Evolutionary conservation across 129 eudicot genomes (phyloP), one percentile per base, ranked within the genome.

Genomic region (Chrysanthemum lavandulifolium): DNA sequence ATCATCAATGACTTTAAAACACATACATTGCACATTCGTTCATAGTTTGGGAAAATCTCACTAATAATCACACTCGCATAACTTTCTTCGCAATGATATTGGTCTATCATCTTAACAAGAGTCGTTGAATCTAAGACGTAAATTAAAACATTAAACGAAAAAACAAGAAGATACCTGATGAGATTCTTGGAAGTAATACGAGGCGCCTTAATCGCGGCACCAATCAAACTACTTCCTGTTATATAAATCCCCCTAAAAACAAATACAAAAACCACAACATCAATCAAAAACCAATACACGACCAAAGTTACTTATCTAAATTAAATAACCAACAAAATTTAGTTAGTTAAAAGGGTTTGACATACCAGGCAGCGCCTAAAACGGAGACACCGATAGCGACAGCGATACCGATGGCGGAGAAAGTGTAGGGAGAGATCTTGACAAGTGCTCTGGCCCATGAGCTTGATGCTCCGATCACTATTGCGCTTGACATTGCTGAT

Each of bases 191-290:
- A 89, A 15, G 97, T 92, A 10, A 92, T 92, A 13, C 97, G 93
- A 7, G 97, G 97, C 47, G 97, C 97, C 82, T 92, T 92, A 67
- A 92, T 85, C 2, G 98, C 96, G 4, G 96, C 96, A 79, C 98
- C 98, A 70, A 92, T 92, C 74, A 92, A 83, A 83, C 98, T 92
- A 80, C 96, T 92, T 23, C 98, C 98, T 4, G 98, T 92, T 16
- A 89, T 92, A 61, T 84, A 90, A 36, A 90, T 87, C 9, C 96
- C 96, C 96, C 96, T 89, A 65, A 33, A 4, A 60, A 5, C 16
- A 50, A 63, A 54, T 1, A 19, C 14, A 51, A 67, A 40, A 29
- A 29, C 31, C 31, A 29, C 4, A 29, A 29, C 31, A 31, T 31
- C 6, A 31, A 3, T 3, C 9, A 73, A 61, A 16, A 72, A 0